Base-by-base conservation (phyloP, 495 filamentous ascomycete species). In the Xylaria cubensis region DNA sequence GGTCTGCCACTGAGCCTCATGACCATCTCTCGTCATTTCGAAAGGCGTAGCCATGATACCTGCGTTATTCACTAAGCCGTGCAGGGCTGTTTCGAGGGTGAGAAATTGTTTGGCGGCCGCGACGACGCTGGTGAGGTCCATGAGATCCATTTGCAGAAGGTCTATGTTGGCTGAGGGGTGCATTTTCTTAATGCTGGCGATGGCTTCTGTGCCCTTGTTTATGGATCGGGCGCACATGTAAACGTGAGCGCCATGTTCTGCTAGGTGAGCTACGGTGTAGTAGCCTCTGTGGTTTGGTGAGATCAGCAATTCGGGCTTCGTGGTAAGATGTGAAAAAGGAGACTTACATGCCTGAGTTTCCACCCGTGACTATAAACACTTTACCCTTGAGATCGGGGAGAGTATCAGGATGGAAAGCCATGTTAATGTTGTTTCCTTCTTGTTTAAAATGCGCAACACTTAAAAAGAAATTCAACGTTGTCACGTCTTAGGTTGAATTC, bases 1-100 rank as follows among this genome's bases (percentile, higher is more conserved):
- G 56, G 82, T 85, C 72, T 85, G 77, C 74, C 66, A 85, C 68
- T 88, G 84, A 0, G 78, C 77, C 74, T 88, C 86, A 74, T 83
- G 81, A n/a, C 83, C 84, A 67, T 89, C 85, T 29, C 67, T 73
- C 6, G 83, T 88, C 13, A 82, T 75, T 56, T 75, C 73, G 15
- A 83, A 75, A 19, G 80, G 80, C 17, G 78, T 74, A 4, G 73
- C 82, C 83, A 88, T 86, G 62, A 88, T 78, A 46, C 78, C 78
- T 34, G 78, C 78, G 74, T 80, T 80, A 66, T 79, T 79, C 56
- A 80, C 46, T 24, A 80, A 71, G 3, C 77, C 78, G 61, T 86
- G 76, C 24, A 80, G 53, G 4, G 70, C 50, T 3, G 73, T 74
- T 55, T 80, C 74, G 41, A 56, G 66, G 26, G 69, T n/a, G 63